These are phyloP conservation scores for Hypholoma fasciculare DNA, from an alignment of 768 basidiomycete genomes.

Conservation along the genomic window DNA sequence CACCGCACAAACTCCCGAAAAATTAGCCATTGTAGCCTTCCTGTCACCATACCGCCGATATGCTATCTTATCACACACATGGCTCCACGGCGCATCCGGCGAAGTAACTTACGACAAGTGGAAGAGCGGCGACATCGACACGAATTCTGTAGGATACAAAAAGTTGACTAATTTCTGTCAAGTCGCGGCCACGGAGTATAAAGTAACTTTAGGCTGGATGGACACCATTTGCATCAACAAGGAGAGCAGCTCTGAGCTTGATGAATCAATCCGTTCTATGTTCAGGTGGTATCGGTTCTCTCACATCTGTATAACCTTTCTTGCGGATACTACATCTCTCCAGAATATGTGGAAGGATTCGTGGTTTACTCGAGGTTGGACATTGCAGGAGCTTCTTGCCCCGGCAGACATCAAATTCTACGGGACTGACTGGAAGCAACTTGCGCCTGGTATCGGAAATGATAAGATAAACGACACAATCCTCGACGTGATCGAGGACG, in stretches of 20 bases:
- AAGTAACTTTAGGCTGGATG: neutral
- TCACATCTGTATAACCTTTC: neutral
- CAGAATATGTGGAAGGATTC: neutral
- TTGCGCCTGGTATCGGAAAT: neutral
- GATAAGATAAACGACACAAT: neutral
- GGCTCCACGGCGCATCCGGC: neutral
- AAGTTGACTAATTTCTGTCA: neutral
- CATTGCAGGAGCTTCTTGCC: constrained; percentile 1
- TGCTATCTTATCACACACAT: constrained; percentile 4
- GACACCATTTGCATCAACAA: constrained; percentile 4
- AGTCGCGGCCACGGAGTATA: neutral
- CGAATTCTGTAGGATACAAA: neutral
- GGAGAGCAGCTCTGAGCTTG: constrained; percentile 2
- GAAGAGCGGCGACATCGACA: neutral
- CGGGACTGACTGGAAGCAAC: neutral
- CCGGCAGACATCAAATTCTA: neutral
- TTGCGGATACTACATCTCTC: neutral
- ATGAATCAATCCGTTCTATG: constrained; percentile 8
- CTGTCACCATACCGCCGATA: neutral
- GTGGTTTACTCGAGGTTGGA: constrained; percentile 3
- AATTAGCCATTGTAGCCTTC: neutral
- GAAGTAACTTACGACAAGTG: neutral
- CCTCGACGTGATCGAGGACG: neutral
- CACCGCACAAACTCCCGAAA: neutral
- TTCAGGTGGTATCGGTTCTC: constrained; percentile 2